Evolutionary conservation across 139 green algal species (phyloP).

Genomic region (Microglena sp.): DNA sequence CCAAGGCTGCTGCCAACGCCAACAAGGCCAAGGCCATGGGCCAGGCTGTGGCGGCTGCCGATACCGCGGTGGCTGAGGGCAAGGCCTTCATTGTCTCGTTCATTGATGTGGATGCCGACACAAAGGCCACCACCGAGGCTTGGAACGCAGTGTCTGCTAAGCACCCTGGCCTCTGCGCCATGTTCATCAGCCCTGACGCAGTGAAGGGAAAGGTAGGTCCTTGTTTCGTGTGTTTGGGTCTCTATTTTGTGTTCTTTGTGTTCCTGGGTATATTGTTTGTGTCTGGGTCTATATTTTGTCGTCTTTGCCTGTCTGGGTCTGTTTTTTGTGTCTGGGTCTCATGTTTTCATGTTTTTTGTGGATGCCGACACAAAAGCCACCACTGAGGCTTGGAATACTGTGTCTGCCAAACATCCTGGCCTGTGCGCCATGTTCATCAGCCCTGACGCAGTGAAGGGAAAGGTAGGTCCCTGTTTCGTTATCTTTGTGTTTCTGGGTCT

Average conservation of each 20-base stretch:
- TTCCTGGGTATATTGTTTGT: no score
- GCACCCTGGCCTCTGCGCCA: constrained; percentile 33
- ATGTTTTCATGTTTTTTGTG: no score
- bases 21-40: constrained; percentile 46
- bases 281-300: no score
- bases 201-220: no score
- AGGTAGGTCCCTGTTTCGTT: no score
- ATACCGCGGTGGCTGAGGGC: constrained; percentile 26
- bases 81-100: constrained; percentile 25
- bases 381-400: constrained; percentile 37
- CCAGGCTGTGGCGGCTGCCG: constrained; percentile 28
- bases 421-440: constrained; percentile 48
- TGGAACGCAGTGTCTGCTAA: constrained; percentile 37
- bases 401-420: constrained; percentile 35
- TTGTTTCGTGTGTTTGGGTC: no score
- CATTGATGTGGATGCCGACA: constrained; percentile 52
- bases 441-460: constrained; percentile 55
- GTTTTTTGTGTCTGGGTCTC: no score
- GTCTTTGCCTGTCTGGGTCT: no score
- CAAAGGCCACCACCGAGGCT: constrained; percentile 47
- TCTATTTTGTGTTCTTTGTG: no score
- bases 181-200: constrained; percentile 49
- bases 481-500: no score
- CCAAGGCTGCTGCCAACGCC: constrained; percentile 63
- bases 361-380: no score